Conservation (phyloP, 2,329 filamentous ascomycete species). For the Talaromyces sp. region DNA sequence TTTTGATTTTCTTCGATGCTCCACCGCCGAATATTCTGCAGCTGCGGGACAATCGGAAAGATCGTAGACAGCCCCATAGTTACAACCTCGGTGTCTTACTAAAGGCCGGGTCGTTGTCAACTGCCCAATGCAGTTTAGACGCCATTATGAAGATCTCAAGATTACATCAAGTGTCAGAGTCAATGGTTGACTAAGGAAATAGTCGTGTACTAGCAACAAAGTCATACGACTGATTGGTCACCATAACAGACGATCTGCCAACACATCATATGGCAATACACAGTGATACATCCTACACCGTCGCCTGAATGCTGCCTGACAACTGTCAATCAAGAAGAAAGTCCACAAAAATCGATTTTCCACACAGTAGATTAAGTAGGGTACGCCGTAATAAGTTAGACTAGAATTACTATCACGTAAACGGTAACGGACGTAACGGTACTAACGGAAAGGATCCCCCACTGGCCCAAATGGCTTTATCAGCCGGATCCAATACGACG, state of each 20-base stretch:
- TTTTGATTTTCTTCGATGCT: neutral
- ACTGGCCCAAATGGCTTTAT: neutral
- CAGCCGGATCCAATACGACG: neutral
- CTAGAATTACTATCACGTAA: neutral
- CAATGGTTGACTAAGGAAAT: too few relatives aligned
- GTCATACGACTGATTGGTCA: neutral
- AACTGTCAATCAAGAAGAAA: neutral
- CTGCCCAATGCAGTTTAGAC: constrained; percentile 1
- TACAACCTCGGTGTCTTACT: neutral
- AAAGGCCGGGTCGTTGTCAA: neutral
- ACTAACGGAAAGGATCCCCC: neutral
- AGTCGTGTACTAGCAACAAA: neutral
- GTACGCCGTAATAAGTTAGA: neutral
- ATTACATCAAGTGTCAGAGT: neutral
- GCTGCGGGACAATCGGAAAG: neutral
- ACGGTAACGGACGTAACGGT: neutral
- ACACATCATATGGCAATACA: neutral
- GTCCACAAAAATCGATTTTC: neutral
- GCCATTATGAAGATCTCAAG: neutral
- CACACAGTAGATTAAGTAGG: neutral
- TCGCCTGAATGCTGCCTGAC: neutral
- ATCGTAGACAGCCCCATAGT: neutral
- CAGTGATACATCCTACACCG: neutral
- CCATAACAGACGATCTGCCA: neutral
- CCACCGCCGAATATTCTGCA: neutral